A percentile compares a stretch with the other conserved stretches of the same genome.
Conservation (phyloP, 2,329 filamentous ascomycete species). For the Apiospora koreana region DNA sequence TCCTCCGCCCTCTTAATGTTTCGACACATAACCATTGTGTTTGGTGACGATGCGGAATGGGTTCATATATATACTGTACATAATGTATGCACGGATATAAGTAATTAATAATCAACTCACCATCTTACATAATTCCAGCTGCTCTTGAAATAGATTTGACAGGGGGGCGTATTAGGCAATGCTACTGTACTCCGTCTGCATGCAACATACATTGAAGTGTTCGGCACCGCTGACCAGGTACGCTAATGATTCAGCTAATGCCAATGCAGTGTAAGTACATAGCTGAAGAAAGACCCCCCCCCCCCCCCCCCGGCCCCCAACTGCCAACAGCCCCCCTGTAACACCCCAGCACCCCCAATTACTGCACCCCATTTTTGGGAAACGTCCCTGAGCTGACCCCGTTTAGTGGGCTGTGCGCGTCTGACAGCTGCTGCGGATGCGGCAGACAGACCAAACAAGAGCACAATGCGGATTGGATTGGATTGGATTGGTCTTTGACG, state of each 20-base stretch:
- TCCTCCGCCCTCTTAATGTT: too few relatives aligned
- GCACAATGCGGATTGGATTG: neutral
- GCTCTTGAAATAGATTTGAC: neutral
- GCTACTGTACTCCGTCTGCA: neutral
- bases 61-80: too few relatives aligned
- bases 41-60: too few relatives aligned
- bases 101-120: neutral
- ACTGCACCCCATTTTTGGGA: neutral
- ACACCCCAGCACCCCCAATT: neutral
- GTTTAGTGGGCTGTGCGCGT: neutral
- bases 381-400: neutral
- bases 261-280: neutral
- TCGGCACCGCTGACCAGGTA: neutral
- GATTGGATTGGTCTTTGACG: neutral
- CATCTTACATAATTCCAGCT: neutral
- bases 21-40: too few relatives aligned
- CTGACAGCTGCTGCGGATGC: neutral
- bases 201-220: too few relatives aligned
- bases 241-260: neutral
- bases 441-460: neutral
- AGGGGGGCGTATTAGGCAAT: neutral
- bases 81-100: too few relatives aligned
- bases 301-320: neutral
- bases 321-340: too few relatives aligned
- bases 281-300: neutral